Percentiles rank a stretch among this genome's conserved stretches.
These are phyloP conservation scores for Amaranthus cruentus DNA, from an alignment of 148 eudicot genomes.

Conservation along the genomic window DNA sequence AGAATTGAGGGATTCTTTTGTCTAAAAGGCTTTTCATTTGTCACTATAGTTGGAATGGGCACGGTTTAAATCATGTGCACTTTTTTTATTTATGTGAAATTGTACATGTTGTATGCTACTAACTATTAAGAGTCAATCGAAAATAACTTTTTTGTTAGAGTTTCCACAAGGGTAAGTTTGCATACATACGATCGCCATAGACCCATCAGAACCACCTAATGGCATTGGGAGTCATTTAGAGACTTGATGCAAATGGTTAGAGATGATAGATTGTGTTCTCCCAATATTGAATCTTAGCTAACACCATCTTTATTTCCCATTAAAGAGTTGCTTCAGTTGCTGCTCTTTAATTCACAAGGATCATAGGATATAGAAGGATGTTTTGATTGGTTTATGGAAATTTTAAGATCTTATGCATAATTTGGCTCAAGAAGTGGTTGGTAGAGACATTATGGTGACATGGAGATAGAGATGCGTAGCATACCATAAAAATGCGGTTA, in stretches of 20 bases:
- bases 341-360: constrained; percentile 11
- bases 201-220: not conserved
- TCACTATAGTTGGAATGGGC: too few species aligned
- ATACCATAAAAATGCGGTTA: too few species aligned
- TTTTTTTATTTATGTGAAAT: too few species aligned
- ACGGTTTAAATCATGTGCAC: too few species aligned
- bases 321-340: constrained; percentile 11
- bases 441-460: not conserved
- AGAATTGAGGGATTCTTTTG: too few species aligned
- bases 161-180: not conserved
- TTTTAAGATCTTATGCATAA: constrained; percentile 13
- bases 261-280: not conserved
- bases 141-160: too few species aligned
- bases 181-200: not conserved
- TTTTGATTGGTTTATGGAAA: constrained; percentile 9
- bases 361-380: not conserved
- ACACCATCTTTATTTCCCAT: constrained; percentile 3
- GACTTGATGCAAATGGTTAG: too few species aligned
- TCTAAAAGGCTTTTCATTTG: too few species aligned
- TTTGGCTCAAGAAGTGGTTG: constrained; percentile 10
- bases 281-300: constrained; percentile 9
- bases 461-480: too few species aligned
- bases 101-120: too few species aligned
- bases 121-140: too few species aligned
- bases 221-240: too few species aligned